Conservation (phyloP, 495 filamentous ascomycete species). For the Letharia lupina region DNA sequence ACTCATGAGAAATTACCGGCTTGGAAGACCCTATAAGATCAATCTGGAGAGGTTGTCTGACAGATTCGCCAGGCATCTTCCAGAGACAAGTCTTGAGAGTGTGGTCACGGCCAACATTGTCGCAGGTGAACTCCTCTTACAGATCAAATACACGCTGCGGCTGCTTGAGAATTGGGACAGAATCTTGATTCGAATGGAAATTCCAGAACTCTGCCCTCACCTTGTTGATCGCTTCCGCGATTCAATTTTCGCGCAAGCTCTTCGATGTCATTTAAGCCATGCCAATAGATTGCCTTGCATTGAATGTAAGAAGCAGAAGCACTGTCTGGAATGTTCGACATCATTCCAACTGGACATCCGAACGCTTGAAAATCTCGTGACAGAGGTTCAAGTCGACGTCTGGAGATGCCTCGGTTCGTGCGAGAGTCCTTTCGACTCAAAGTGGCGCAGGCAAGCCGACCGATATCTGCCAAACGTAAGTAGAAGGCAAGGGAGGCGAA, state of each 20-base stretch:
- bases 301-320: not conserved
- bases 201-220: not conserved
- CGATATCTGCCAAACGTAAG: too few species aligned
- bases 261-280: not conserved
- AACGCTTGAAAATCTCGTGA: too few species aligned
- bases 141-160: not conserved
- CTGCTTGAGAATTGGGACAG: not conserved
- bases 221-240: not conserved
- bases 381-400: too few species aligned
- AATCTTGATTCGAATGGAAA: not conserved
- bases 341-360: not conserved
- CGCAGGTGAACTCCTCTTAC: not conserved
- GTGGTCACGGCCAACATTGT: not conserved
- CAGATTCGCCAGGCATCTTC: not conserved
- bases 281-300: not conserved
- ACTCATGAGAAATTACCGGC: not conserved
- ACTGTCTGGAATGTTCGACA: not conserved
- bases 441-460: too few species aligned
- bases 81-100: not conserved
- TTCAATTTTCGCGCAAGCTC: not conserved
- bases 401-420: too few species aligned
- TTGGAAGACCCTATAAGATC: not conserved
- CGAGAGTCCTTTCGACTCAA: too few species aligned
- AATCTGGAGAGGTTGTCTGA: not conserved
- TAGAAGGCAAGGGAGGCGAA: too few species aligned